Conservation (phyloP, 495 filamentous ascomycete species). For the Daldinia caldariorum region DNA sequence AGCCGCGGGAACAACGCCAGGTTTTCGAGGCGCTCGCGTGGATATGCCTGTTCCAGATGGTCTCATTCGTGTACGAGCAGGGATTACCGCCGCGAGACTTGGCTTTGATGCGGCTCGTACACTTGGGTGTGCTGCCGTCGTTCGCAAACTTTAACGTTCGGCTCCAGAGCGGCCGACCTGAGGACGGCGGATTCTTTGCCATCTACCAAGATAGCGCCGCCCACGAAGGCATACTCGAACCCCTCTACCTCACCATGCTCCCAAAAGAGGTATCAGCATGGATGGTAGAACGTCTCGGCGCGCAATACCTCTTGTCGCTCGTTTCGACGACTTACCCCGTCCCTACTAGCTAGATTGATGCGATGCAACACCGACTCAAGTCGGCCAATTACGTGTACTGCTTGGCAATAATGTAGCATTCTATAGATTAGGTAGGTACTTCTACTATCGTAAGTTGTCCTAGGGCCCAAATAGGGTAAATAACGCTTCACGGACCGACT, state of each 20-base stretch:
- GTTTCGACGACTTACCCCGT: background rate
- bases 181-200: background rate
- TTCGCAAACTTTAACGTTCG: background rate
- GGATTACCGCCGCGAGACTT: background rate
- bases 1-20: background rate
- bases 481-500: too few relatives aligned
- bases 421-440: too few relatives aligned
- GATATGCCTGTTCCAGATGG: background rate
- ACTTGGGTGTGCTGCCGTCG: background rate
- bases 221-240: background rate
- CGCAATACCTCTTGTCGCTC: background rate
- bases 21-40: background rate
- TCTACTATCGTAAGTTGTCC: too few relatives aligned
- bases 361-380: too few relatives aligned
- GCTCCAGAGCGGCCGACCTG: background rate
- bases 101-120: background rate
- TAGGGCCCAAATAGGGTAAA: too few relatives aligned
- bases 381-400: too few relatives aligned
- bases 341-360: background rate
- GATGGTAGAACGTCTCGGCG: background rate
- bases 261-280: background rate
- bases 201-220: background rate
- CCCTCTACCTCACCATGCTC: background rate
- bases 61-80: background rate
- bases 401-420: too few relatives aligned